phyloP scores from a whole-genome alignment of 2,329 filamentous ascomycete genomes.

The Alternaria triticina region DNA sequence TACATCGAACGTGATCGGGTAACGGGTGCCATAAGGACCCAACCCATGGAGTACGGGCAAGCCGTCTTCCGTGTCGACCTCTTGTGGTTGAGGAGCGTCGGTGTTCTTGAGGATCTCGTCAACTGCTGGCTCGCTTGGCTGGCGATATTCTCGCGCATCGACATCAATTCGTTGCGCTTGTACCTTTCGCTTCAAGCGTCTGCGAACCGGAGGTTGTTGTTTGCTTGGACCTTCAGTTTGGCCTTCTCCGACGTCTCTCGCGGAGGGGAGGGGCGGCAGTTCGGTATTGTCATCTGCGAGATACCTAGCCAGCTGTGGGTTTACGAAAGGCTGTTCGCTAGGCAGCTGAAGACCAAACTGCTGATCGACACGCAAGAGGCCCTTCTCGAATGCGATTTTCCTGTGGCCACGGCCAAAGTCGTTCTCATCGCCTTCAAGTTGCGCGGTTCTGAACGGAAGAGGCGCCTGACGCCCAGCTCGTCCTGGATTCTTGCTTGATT shows the following conservation, averaged over 20 bases:
- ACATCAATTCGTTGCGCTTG: conserved; percentile 56
- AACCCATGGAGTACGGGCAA: conserved; percentile 50
- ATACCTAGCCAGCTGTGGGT: conserved; percentile 42
- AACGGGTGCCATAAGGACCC: conserved; percentile 56
- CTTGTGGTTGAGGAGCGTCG: neutral
- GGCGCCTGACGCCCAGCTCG: conserved; percentile 1
- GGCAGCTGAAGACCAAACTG: conserved; percentile 22
- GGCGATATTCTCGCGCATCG: conserved; percentile 54
- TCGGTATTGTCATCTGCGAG: conserved; percentile 38
- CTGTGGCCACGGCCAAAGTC: conserved; percentile 45
- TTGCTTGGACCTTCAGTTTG: neutral
- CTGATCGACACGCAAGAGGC: conserved; percentile 38
- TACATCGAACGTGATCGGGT: conserved; percentile 61
- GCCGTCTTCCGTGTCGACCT: conserved; percentile 7
- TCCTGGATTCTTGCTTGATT: neutral
- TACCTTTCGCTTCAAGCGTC: conserved; percentile 43
- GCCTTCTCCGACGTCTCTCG: conserved; percentile 22
- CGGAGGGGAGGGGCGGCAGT: conserved; percentile 27
- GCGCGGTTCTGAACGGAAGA: conserved; percentile 42
- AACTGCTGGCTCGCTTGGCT: conserved; percentile 48
- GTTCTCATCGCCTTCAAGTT: conserved; percentile 53
- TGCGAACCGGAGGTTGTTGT: conserved; percentile 19
- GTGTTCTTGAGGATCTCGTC: conserved; percentile 20
- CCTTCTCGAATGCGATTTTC: conserved; percentile 47
- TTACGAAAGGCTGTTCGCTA: conserved; percentile 20